Base-by-base conservation (phyloP, 805 yeast genomes). In the Lipomyces orientalis region DNA sequence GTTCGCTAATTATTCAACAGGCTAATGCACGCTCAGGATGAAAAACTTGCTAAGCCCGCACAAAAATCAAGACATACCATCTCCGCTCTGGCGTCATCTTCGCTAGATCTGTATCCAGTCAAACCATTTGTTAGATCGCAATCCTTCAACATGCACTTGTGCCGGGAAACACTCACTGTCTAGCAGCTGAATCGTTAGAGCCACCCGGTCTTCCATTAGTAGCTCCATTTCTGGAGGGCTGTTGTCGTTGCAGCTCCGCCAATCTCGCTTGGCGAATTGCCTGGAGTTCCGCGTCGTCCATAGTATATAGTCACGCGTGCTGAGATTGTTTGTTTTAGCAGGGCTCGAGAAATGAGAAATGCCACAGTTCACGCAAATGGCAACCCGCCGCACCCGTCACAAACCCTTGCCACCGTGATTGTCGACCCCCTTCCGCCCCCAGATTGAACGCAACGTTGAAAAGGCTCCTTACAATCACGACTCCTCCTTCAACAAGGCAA, bases 201-300 rank as follows among this genome's bases (percentile, higher is more conserved):
- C 54, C 49, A 22, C 52, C 56, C 8, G 58, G 56, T 16, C 52
- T 55, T 14, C 58, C 55, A 29, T 64, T 68, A 22, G 58, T 67
- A 60, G 22, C 68, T 62, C 57, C 65, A n/a, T 31, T 61, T 22
- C 61, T 64, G 10, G 67, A 55, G 33, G 68, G 72, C 16, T 73
- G 75, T 64, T 75, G 76, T 69, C 84, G 82, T 77, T 90, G 96
- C 69, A 94, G 81, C 78, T 94, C 97, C 31, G 89, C 88, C 73
- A 94, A 79, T 72, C 98, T 86, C n/a, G 98, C 98, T 57, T 91
- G 92, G 73, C 98, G 86, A 71, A 94, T 90, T 39, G 97, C 97
- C 73, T 89, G 87, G 67, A 94, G 81, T 78, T 94, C 99, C 29
- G 87, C 79, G 76, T 92, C 94, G 74, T 91, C 97, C 97, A 93